These are phyloP conservation scores for Pelargonium myrrhifolium DNA, from an alignment of 441 rosid genomes.

Conservation along the genomic window DNA sequence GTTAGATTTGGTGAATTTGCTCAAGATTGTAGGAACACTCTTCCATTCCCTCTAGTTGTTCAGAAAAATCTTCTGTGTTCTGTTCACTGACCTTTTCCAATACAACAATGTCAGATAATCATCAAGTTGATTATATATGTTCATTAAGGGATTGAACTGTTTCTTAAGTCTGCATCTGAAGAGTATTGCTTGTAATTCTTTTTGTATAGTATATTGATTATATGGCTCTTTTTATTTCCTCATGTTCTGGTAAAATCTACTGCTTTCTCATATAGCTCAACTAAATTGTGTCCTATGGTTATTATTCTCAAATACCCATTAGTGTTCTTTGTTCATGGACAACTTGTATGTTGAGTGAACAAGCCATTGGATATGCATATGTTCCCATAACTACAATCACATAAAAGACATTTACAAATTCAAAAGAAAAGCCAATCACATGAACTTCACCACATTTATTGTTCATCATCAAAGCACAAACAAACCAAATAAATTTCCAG, in stretches of 20 bases:
- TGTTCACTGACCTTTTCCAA: constrained; percentile 18
- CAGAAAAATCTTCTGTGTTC: constrained; percentile 16
- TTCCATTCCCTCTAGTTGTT: constrained; percentile 6
- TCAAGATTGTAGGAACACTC: constrained; percentile 9
- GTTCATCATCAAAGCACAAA: constrained; percentile 17
- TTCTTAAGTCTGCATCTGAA: constrained; percentile 23
- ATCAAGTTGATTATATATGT: constrained; percentile 24
- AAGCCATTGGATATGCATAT: no score
- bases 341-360: no score
- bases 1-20: constrained; percentile 26
- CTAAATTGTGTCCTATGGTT: no score
- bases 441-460: constrained; percentile 9
- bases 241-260: no score
- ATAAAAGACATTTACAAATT: constrained; percentile 4
- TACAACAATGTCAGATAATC: constrained; percentile 25
- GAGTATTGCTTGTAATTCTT: constrained; percentile 11
- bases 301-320: no score
- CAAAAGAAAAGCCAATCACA: neutral
- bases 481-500: neutral
- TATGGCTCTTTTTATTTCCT: neutral
- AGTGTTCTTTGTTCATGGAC: no score
- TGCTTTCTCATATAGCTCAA: no score
- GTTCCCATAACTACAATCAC: neutral
- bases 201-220: neutral
- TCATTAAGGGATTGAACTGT: constrained; percentile 28